Conservation (phyloP, 257 asterid genomes). For the Capsicum rhomboideum region DNA sequence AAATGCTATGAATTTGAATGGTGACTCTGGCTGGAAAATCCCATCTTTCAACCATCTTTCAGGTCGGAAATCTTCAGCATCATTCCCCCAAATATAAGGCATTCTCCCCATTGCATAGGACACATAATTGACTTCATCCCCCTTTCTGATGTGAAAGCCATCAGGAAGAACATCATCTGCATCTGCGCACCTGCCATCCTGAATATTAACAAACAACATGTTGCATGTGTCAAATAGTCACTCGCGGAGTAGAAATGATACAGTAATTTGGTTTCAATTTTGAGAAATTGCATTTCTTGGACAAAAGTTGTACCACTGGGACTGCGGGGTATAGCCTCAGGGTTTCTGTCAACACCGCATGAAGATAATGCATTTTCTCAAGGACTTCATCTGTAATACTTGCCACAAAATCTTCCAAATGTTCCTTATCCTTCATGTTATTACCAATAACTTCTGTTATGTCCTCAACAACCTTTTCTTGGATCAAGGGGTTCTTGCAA, state of each 20-base stretch:
- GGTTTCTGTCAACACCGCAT: constrained; percentile 53
- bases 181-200: constrained; percentile 70
- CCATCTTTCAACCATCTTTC: constrained; percentile 69
- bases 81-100: constrained; percentile 61
- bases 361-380: constrained; percentile 57
- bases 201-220: neutral
- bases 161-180: constrained; percentile 65
- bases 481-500: constrained; percentile 47
- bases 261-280: neutral
- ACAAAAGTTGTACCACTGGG: constrained; percentile 38
- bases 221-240: neutral
- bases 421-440: neutral
- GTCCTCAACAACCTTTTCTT: constrained; percentile 41
- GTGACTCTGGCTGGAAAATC: constrained; percentile 50
- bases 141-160: constrained; percentile 48
- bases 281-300: neutral
- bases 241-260: neutral
- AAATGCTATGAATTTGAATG: constrained; percentile 65
- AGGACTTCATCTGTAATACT: constrained; percentile 47
- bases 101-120: constrained; percentile 74
- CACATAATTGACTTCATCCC: constrained; percentile 45
- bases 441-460: constrained; percentile 3
- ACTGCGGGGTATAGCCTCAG: constrained; percentile 70
- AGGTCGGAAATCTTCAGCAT: constrained; percentile 53
- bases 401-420: constrained; percentile 24